Conservation (phyloP, 331 rosid species). For the Malus hybrid region DNA sequence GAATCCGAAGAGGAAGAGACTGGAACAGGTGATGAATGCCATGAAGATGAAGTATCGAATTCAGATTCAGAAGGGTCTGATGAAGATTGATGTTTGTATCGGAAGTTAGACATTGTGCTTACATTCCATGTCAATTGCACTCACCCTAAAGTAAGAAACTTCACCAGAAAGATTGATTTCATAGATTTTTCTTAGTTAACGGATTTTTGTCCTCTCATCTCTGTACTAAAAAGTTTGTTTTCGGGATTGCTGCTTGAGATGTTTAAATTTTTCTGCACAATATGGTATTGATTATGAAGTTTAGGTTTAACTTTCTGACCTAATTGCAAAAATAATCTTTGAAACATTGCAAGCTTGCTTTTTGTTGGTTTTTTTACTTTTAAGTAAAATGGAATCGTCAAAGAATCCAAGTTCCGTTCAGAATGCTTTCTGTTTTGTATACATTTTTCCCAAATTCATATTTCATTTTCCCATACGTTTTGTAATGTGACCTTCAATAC, state of each 20-base stretch:
- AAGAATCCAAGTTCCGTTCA: not conserved
- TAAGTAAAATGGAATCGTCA: not conserved
- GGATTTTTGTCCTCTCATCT: not conserved
- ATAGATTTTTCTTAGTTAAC: not conserved
- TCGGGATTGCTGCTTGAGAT: not conserved
- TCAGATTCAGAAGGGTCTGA: slow-evolving; percentile 29
- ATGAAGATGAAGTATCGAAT: slow-evolving; percentile 35
- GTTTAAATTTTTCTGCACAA: not conserved
- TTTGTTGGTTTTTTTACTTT: not conserved
- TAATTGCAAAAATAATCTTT: not conserved
- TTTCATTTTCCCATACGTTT: not conserved
- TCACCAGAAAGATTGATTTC: not conserved
- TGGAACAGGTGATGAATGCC: slow-evolving; percentile 45
- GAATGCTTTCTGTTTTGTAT: not conserved
- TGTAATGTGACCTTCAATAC: not conserved
- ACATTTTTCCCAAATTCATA: no score
- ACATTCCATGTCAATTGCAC: not conserved
- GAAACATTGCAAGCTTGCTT: not conserved
- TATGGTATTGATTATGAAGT: not conserved
- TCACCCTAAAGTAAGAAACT: not conserved
- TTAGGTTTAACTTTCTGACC: not conserved
- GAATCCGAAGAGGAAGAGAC: slow-evolving; percentile 37
- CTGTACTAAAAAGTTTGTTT: not conserved
- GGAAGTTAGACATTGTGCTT: not conserved
- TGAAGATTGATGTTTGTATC: slow-evolving; percentile 16